Evolutionary conservation across 2,329 filamentous ascomycete genomes (phyloP), one percentile per base, ranked within the genome.

Genomic region (Colletotrichum siamense): DNA sequence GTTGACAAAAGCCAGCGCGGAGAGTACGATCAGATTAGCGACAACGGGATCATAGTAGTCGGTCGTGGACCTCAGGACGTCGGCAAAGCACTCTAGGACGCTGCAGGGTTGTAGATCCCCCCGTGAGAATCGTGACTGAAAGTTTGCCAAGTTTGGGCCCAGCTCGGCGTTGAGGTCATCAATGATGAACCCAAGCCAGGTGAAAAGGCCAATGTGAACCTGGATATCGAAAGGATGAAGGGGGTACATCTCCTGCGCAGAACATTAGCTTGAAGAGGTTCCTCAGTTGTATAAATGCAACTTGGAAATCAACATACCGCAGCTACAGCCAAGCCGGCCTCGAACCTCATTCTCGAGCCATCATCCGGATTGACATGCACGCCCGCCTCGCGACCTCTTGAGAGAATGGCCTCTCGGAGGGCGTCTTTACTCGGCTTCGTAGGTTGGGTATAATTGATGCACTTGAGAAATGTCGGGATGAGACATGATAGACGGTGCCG

Each of bases 181-280:
- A 18, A 82, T 79, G 9, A 83, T 75, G 28, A 81, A 79, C 8
- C 79, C 79, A 8, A 84, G 70, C 76, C 82, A 82, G 30, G 83
- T 82, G 64, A 81, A 81, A 44, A 84, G 81, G 18, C 82, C 81
- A 13, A 82, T 77, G 73, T 83, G 82, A 30, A 84, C 71, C 55
- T 81, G 81, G 18, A 82, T 77, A 18, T 82, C 79, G 6, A 80
- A 65, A 8, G 77, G 77, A 12, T 79, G 77, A 28, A 73, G 61
- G 2, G 77, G 77, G 18, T 78, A 79, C 77, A 78, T 79, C 22
- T 78, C 70, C 77, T 78, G 49, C 12, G 24, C 24, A n/a, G 15
- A 30, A 65, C n/a, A 2, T 55, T 9, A 39, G 67, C 5, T n/a
- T 34, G 6, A 70, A 18, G 2, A 8, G 28, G 12, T 9, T 59